These are phyloP conservation scores for Circinella umbellata DNA, from an alignment of 371 early-diverging fungal species.

Conservation along the genomic window DNA sequence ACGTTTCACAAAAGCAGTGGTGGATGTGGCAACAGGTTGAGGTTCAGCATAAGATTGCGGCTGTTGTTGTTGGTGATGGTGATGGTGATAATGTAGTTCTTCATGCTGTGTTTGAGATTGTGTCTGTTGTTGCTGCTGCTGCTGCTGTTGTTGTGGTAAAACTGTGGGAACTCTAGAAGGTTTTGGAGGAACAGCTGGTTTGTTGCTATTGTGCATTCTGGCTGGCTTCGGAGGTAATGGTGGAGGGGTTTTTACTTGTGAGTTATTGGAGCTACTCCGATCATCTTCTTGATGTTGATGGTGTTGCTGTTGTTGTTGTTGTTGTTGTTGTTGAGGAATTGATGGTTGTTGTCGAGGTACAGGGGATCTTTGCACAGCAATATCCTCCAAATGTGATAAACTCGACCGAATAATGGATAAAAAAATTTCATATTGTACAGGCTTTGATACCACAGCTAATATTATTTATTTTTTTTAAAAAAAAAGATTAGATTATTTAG, in stretches of 20 bases:
- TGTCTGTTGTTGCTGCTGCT: too few species aligned
- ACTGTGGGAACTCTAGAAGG: slow-evolving; percentile 23
- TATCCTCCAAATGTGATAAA: slow-evolving; percentile 40
- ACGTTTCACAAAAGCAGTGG: slow-evolving; percentile 15
- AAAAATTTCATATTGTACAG: slow-evolving; percentile 32
- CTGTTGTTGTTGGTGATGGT: slow-evolving; percentile 2
- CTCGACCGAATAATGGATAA: slow-evolving; percentile 39
- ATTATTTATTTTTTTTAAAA: background rate
- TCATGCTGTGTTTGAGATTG: slow-evolving; percentile 4
- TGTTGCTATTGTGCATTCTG: slow-evolving; percentile 18
- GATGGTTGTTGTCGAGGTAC: slow-evolving; percentile 2
- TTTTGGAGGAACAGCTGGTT: slow-evolving; percentile 45
- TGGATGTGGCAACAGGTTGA: background rate
- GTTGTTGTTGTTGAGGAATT: background rate
- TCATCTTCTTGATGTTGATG: slow-evolving; percentile 5
- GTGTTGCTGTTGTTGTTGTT: slow-evolving; percentile 11
- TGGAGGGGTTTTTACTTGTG: slow-evolving; percentile 29
- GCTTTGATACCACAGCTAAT: slow-evolving; percentile 40
- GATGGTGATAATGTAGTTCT: too few species aligned
- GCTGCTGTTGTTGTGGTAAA: background rate
- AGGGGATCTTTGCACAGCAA: slow-evolving; percentile 29
- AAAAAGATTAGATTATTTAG: too few species aligned
- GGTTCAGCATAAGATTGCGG: background rate
- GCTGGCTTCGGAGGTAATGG: slow-evolving; percentile 50
- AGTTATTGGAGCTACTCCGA: background rate